phyloP scores from a whole-genome alignment of 176 grass and related monocot genomes.

The Carex pumila region DNA sequence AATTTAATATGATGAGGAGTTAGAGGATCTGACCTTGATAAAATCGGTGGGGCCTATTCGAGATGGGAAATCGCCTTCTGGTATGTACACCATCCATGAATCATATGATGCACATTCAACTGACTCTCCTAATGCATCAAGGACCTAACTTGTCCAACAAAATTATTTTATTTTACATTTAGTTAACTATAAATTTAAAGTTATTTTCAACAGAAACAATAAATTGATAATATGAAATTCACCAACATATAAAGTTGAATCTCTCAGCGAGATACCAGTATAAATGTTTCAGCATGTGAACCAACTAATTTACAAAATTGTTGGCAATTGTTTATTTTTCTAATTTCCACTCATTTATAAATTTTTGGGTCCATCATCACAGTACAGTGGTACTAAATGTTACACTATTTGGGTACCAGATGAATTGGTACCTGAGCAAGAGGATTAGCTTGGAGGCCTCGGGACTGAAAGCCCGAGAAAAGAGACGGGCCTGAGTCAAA shows the following conservation, averaged over 20 bases:
- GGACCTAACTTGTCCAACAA: constrained; percentile 42
- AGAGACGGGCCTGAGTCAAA: constrained; percentile 95
- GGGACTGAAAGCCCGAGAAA: constrained; percentile 89
- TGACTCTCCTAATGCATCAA: constrained; percentile 80
- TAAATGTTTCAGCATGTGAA: neutral
- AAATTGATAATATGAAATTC: neutral
- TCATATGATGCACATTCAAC: constrained; percentile 70
- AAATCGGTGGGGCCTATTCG: constrained; percentile 85
- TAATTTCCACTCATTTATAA: neutral
- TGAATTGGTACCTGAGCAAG: constrained; percentile 56
- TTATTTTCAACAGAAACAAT: neutral
- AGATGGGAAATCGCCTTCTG: constrained; percentile 79
- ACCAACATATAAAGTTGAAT: neutral
- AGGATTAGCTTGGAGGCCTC: constrained; percentile 84
- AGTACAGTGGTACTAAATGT: neutral
- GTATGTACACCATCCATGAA: constrained; percentile 98
- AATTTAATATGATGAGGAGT: neutral
- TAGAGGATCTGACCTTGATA: constrained; percentile 44
- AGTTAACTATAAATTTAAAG: neutral
- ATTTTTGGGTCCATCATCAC: neutral
- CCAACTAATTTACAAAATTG: neutral
- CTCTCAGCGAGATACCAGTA: neutral
- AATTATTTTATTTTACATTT: constrained; percentile 9
- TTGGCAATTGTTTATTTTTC: neutral
- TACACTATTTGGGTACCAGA: neutral